Base-by-base conservation (phyloP, 305 asterid genomes). In the Salvia sclarea region DNA sequence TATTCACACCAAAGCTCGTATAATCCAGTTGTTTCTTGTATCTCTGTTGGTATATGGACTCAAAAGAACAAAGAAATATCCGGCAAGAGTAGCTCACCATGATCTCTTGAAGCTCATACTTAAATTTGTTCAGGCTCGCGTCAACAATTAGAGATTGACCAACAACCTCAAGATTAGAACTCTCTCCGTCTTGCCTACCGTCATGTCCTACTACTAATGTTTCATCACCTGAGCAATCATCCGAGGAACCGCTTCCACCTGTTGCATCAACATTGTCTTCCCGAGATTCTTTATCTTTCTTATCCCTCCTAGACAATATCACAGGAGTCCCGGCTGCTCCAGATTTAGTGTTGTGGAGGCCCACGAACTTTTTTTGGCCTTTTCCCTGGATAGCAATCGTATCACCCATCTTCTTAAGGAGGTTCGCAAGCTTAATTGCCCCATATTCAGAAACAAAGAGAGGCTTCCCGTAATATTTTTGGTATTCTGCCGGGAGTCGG, bases 51-150 rank as follows among this genome's bases (percentile, higher is more conserved):
- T 91, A 94, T 69, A 89, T 80, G 16, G 70, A 82, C 79, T 91
- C 96, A 37, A 94, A 91, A 69, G 70, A 74, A 78, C 88, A 90
- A 5, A 94, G 77, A 64, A 79, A 78, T 67, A 94, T 77, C 55
- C 82, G 76, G 74, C 97, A 86, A 54, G 91, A 87, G 76, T 82
- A 94, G 82, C 95, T 87, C 48, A 91, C 99, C 63, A 94, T 60
- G 68, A 94, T 91, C 69, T 94, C 99, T 76, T 89, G 91, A 63
- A 94, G 93, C 76, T 91, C 95, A 38, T 80, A 81, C 76, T 83
- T 94, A 64, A 94, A 94, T 44, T 77, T 74, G 33, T 76, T 79
- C 21, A 94, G 83, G 80, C 59, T 74, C 59, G 58, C 56, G 35
- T 79, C 76, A 61, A 54, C 59, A 65, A 58, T 18, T 56, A 17